Evolutionary conservation across 2,329 filamentous ascomycete genomes (phyloP), one percentile per base, ranked within the genome.

Genomic region (Cladophialophora bantiana): DNA sequence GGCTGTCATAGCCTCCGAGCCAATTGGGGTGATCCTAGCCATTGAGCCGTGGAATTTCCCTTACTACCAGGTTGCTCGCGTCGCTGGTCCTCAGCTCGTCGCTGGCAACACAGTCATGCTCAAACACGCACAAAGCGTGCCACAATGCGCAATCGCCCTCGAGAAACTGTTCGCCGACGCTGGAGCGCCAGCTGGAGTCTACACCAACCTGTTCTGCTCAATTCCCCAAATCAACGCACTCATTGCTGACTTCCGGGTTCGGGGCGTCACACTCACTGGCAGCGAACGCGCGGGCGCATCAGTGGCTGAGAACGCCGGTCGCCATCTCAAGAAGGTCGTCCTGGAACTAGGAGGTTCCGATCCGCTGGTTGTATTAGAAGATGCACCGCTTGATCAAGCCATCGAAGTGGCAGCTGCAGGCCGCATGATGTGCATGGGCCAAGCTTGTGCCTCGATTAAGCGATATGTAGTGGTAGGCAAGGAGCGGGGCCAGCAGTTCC

Each of bases 371-470:
- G 52, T 70, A 4, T 58, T 70, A 35, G 40, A 59, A 15, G 68
- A 70, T 52, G 68, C 68, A 7, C 63, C 67, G 18, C 32, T 73
- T 13, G 71, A 72, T n/a, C 56, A 67, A 48, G 68, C 66, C n/a
- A 52, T 61, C 32, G 40, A 48, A 10, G 26, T 64, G 9, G 57
- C 55, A 38, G n/a, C 59, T 15, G 42, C 54, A 4, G 67, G 68
- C 15, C 50, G 48, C 3, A 59, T 69, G 63, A 70, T 69, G 50
- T 64, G 62, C 34, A 66, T 62, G 50, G 68, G 68, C 7, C 55
- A 70, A 58, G 57, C 67, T 38, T 70, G 68, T 53, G 61, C 62
- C 35, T 56, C 68, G 7, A 40, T 40, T 7, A 62, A 57, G 32
- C 57, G 68, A 34, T 57, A 67, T 9, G n/a, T 66, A n/a, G 45